phyloP scores from a whole-genome alignment of 2,329 filamentous ascomycete species.

The Monosporascus sp. region DNA sequence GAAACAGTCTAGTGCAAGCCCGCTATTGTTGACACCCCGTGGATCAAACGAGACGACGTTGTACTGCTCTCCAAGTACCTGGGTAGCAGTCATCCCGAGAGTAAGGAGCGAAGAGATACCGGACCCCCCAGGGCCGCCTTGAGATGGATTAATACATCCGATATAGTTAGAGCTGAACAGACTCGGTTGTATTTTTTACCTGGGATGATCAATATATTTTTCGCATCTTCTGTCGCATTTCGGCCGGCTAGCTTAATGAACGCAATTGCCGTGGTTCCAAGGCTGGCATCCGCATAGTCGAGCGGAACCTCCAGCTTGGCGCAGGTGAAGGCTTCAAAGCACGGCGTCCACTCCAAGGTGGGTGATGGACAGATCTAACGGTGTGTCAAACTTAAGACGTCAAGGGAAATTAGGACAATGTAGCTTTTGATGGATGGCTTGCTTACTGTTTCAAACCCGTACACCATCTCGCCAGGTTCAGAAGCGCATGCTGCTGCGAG shows the following conservation, averaged over 20 bases:
- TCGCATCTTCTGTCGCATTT: constrained; percentile 24
- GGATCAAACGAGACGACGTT: constrained; percentile 38
- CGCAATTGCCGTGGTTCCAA: constrained; percentile 24
- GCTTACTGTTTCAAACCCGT: no score
- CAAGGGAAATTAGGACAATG: no score
- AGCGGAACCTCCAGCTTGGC: constrained; percentile 24
- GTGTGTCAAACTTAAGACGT: no score
- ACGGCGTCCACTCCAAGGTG: constrained; percentile 27
- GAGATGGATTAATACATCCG: constrained; percentile 7
- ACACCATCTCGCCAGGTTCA: no score
- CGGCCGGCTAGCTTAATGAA: constrained; percentile 25
- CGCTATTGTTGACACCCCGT: constrained; percentile 33
- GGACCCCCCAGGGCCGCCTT: constrained; percentile 33
- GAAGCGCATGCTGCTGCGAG: no score
- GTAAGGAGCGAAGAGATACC: constrained; percentile 26
- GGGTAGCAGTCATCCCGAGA: constrained; percentile 11
- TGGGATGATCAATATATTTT: constrained; percentile 21
- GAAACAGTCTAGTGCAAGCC: constrained; percentile 24
- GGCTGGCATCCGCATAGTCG: constrained; percentile 21
- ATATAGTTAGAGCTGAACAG: not conserved
- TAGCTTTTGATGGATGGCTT: no score
- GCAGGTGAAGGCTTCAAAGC: constrained; percentile 26
- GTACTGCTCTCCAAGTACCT: constrained; percentile 33
- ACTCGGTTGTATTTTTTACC: constrained; percentile 15
- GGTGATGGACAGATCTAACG: constrained; percentile 13